Conservation (phyloP, 805 yeast genomes). For the Myxozyma kluyveri region DNA sequence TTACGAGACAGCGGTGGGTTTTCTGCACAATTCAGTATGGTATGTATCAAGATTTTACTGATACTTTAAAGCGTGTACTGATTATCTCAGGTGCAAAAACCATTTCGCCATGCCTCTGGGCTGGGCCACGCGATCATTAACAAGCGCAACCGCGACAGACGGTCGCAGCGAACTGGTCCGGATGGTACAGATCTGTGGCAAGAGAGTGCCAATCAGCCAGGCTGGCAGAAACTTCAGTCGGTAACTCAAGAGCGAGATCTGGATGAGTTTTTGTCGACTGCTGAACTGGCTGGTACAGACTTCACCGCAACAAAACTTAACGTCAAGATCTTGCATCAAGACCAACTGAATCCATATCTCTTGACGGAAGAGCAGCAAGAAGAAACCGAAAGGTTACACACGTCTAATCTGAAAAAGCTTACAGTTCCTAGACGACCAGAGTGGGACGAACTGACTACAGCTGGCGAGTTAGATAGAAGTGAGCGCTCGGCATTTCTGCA, state of each 20-base stretch:
- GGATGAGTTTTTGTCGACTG: constrained; percentile 92
- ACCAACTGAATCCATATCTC: constrained; percentile 55
- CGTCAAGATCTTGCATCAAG: constrained; percentile 75
- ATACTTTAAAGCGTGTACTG: background rate
- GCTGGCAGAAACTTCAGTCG: constrained; percentile 86
- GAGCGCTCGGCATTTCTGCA: constrained; percentile 88
- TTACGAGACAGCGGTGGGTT: too few relatives aligned
- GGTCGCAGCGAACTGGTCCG: constrained; percentile 10
- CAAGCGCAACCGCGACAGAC: constrained; percentile 15
- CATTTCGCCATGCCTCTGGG: constrained; percentile 22
- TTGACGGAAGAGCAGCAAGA: constrained; percentile 59
- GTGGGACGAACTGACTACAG: constrained; percentile 74
- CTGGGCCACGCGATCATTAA: constrained; percentile 29
- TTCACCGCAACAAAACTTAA: constrained; percentile 88
- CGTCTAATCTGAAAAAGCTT: constrained; percentile 51
- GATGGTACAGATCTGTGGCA: constrained; percentile 12
- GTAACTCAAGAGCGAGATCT: constrained; percentile 92
- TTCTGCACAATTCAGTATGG: background rate
- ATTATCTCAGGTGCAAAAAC: constrained; percentile 23
- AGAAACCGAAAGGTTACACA: constrained; percentile 60
- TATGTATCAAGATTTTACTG: background rate
- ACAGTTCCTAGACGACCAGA: constrained; percentile 91
- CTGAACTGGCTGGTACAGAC: constrained; percentile 93
- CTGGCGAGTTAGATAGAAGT: constrained; percentile 72
- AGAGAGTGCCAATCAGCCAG: constrained; percentile 46